Conservation (phyloP, 225 moss, liverwort and hornwort genomes). For the Ulota crispa region DNA sequence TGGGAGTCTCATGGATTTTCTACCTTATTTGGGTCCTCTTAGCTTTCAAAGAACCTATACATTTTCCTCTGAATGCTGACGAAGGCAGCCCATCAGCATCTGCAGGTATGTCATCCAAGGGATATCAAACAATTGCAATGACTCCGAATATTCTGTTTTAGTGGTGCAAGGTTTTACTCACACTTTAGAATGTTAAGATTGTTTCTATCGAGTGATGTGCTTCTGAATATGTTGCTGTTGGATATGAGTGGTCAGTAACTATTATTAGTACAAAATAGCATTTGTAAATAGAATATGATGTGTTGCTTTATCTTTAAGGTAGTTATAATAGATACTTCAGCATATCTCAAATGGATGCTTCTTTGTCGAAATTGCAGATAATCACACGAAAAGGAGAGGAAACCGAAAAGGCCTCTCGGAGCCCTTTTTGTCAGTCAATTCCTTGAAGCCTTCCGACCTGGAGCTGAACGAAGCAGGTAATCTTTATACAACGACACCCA, state of each 20-base stretch:
- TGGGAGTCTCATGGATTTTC: slow-evolving; percentile 66
- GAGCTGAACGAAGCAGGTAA: slow-evolving; percentile 39
- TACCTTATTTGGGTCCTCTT: slow-evolving; percentile 62
- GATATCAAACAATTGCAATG: not conserved
- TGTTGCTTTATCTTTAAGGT: not conserved
- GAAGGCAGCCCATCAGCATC: slow-evolving; percentile 27
- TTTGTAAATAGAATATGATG: not conserved
- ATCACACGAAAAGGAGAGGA: not conserved
- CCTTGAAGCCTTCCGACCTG: slow-evolving; percentile 38
- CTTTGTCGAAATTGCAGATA: slow-evolving; percentile 18
- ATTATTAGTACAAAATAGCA: not conserved
- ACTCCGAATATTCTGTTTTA: not conserved
- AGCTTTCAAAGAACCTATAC: slow-evolving; percentile 73
- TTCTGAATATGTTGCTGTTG: not conserved
- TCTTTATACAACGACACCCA: not conserved
- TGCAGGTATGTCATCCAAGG: not conserved
- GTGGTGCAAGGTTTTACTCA: not conserved
- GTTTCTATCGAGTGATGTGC: not conserved
- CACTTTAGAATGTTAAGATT: not conserved
- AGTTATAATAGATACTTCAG: not conserved
- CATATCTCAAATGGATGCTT: not conserved
- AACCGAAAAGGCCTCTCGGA: slow-evolving; percentile 43
- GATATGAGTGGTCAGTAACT: not conserved
- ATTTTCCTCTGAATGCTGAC: not conserved
- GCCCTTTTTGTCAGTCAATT: slow-evolving; percentile 48